A percentile compares a stretch with the other conserved stretches of the same genome.
Conservation (phyloP, 1,139 yeast species). For the Debaryomyces fabryi region DNA sequence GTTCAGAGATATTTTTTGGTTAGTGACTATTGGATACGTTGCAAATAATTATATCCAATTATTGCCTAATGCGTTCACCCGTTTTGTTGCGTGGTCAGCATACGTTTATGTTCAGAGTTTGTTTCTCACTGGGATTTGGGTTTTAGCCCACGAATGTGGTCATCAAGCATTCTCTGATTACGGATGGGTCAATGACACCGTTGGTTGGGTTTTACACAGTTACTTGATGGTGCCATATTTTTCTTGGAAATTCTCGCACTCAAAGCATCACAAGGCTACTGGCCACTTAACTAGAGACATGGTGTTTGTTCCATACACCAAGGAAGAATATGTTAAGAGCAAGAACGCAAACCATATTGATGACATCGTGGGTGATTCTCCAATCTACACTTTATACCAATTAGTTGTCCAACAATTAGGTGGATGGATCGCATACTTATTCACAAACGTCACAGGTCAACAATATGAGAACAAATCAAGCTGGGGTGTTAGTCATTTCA, state of each 20-base stretch:
- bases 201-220: slow-evolving; percentile 64
- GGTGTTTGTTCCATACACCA: slow-evolving; percentile 61
- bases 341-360: slow-evolving; percentile 34
- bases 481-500: slow-evolving; percentile 46
- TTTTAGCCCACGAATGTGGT: slow-evolving; percentile 68
- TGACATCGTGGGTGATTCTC: slow-evolving; percentile 58
- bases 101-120: slow-evolving; percentile 49
- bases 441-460: slow-evolving; percentile 60
- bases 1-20: slow-evolving; percentile 53
- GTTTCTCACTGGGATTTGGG: slow-evolving; percentile 61
- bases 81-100: slow-evolving; percentile 61
- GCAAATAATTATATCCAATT: slow-evolving; percentile 55
- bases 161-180: slow-evolving; percentile 64
- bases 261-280: slow-evolving; percentile 67
- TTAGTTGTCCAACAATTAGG: slow-evolving; percentile 56
- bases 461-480: slow-evolving; percentile 38
- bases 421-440: slow-evolving; percentile 54
- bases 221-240: slow-evolving; percentile 62
- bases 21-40: slow-evolving; percentile 45
- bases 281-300: slow-evolving; percentile 63
- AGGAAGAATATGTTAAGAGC: slow-evolving; percentile 41
- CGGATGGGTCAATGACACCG: slow-evolving; percentile 55
- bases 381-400: slow-evolving; percentile 46
- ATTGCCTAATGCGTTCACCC: slow-evolving; percentile 43
- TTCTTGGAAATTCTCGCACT: slow-evolving; percentile 63